A percentile compares a stretch with the other conserved stretches of the same genome.
Evolutionary conservation across 1,284 basidiomycete genomes (phyloP).

Genomic region (Naganishia sp.): DNA sequence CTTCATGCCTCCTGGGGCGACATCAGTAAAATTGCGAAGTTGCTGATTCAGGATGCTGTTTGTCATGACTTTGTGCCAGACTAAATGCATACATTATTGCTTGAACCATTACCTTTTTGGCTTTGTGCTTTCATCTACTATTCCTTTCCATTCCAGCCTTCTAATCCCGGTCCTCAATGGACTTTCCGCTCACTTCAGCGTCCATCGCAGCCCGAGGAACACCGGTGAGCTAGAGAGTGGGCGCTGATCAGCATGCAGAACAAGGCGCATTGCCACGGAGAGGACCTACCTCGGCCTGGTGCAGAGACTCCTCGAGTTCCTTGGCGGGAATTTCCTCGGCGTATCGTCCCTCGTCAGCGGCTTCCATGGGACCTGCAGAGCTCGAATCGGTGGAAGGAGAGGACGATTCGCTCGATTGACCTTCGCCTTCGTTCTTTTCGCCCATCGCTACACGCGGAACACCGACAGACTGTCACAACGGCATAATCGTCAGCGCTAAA

Average conservation of each 20-base stretch:
- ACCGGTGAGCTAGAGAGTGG: background rate
- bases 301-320: slow-evolving; percentile 31
- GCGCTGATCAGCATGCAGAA: background rate
- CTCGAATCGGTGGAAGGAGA: slow-evolving; percentile 11
- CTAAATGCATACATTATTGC: too few species aligned
- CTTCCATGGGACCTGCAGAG: slow-evolving; percentile 21
- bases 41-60: too few species aligned
- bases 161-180: slow-evolving; percentile 24
- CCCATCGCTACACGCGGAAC: slow-evolving; percentile 34
- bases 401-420: background rate
- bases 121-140: too few species aligned
- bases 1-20: too few species aligned
- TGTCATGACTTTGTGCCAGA: too few species aligned
- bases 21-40: too few species aligned
- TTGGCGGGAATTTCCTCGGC: slow-evolving; percentile 29
- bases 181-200: slow-evolving; percentile 23
- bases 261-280: too few species aligned
- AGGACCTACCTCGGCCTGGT: slow-evolving; percentile 38
- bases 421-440: slow-evolving; percentile 11
- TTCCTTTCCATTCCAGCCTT: background rate
- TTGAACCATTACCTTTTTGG: too few species aligned
- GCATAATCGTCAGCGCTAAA: background rate
- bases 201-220: slow-evolving; percentile 26
- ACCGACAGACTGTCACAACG: slow-evolving; percentile 26
- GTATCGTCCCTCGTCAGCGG: slow-evolving; percentile 29